Conservation (phyloP, 768 basidiomycete species). For the Suillus cothurnatus region DNA sequence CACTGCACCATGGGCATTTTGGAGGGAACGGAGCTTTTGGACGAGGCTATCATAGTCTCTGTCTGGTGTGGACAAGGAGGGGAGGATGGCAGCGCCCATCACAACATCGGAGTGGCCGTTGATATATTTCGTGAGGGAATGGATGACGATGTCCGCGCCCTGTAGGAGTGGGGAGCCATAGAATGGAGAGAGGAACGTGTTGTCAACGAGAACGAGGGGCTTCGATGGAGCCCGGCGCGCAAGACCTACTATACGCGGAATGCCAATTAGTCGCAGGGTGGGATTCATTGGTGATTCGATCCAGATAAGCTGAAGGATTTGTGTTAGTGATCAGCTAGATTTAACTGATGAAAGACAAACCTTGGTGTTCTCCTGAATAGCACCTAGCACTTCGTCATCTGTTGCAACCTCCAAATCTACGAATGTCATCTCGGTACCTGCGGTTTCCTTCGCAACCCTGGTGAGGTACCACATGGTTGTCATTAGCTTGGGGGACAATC, state of each 20-base stretch:
- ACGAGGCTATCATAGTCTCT: conserved; percentile 46
- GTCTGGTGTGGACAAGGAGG: conserved; percentile 29
- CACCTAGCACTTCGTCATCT: conserved; percentile 63
- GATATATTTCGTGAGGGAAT: conserved; percentile 88
- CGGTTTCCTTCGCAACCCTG: conserved; percentile 61
- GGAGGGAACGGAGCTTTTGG: conserved; percentile 76
- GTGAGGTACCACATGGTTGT: conserved; percentile 85
- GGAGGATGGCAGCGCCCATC: conserved; percentile 82
- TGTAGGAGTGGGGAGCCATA: conserved; percentile 85
- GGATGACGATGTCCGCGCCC: conserved; percentile 84
- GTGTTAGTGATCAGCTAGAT: neutral
- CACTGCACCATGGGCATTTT: conserved; percentile 85
- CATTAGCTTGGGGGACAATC: too few species aligned
- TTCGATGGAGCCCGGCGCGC: conserved; percentile 60
- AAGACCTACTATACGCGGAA: conserved; percentile 67
- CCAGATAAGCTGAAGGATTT: conserved; percentile 76
- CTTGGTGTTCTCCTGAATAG: conserved; percentile 80
- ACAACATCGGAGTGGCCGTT: conserved; percentile 95
- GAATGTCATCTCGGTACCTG: conserved; percentile 74
- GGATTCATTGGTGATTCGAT: conserved; percentile 97
- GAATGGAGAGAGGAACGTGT: conserved; percentile 93
- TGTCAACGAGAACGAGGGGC: conserved; percentile 89
- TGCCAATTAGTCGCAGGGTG: conserved; percentile 83
- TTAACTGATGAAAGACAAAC: conserved; percentile 40
- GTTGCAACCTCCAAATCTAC: conserved; percentile 74